phyloP scores from a whole-genome alignment of 148 eudicot genomes.

The Spergularia marina region DNA sequence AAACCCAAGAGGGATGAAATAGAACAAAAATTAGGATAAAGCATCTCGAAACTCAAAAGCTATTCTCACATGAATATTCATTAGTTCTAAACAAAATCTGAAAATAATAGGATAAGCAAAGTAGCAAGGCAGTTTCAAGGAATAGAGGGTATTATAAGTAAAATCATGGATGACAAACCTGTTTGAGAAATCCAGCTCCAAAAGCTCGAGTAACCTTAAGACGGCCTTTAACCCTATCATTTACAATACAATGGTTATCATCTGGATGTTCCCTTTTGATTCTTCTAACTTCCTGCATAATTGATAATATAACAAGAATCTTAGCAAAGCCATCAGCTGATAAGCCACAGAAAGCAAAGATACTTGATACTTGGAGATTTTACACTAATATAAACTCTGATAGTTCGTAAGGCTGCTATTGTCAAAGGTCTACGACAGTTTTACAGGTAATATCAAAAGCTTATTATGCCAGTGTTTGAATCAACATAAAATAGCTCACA shows the following conservation, averaged over 20 bases:
- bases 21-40: neutral
- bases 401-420: no score
- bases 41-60: neutral
- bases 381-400: neutral
- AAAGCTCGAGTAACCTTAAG: conserved; percentile 97
- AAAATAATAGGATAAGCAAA: neutral
- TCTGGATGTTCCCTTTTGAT: conserved; percentile 96
- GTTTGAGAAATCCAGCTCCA: conserved; percentile 98
- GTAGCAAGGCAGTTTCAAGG: neutral
- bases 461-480: neutral
- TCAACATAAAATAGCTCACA: neutral
- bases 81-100: neutral
- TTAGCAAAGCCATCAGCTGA: neutral
- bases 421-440: neutral
- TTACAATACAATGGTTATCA: conserved; percentile 88
- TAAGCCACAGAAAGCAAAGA: conserved; percentile 8
- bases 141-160: neutral
- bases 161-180: conserved; percentile 49
- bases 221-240: conserved; percentile 98
- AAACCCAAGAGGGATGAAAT: neutral
- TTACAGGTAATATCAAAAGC: neutral
- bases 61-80: neutral
- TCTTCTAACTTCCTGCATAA: conserved; percentile 76
- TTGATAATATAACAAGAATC: neutral
- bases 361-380: neutral